Base-by-base conservation (phyloP, 2,329 filamentous ascomycete species). In the Colletotrichum sp. region DNA sequence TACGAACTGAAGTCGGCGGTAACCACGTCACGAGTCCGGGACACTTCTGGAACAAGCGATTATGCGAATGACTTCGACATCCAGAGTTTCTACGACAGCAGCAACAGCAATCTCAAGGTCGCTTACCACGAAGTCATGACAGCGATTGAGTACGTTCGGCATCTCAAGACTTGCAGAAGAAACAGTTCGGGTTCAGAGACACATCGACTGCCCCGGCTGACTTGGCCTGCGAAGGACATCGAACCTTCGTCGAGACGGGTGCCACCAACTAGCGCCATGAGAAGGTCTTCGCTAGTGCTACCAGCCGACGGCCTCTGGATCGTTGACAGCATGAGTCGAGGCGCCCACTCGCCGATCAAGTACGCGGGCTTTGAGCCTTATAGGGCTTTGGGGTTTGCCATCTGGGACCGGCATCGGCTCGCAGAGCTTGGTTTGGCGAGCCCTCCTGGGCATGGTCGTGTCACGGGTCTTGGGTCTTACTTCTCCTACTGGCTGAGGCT, bases 241-340 rank as follows among this genome's bases (percentile, higher is more conserved):
- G 4, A 64, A 16, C 73, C 73, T 4, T 68, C 73, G 1, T 32
- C 43, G 2, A 8, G n/a, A 2, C 43, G 64, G 12, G 64, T 73
- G 48, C 73, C 73, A 7, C 5, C 5, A 21, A 59, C 18, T 28
- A 1, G 6, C 4, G 32, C 59, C 12, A 36, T 24, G 57, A 71
- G 73, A 13, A 65, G 64, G 1, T 75, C 73, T 0, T 43, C 70
- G 4, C 18, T 75, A 13, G 70, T 75, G 0, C 7, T 75, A 7
- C 73, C 73, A 4, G 52, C 73, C 7, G 73, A 75, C 10, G 65
- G 73, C 6, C 73, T 75, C 24, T 75, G 73, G 73, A 75, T 75
- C 3, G 73, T 75, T 6, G 73, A 75, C 28, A 75, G 73, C 48
- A 73, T 75, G 70, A 67, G 57, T 3, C 59, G 73, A 3, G 71